phyloP scores from a whole-genome alignment of 2,329 filamentous ascomycete species.

The Talaromyces sp. region DNA sequence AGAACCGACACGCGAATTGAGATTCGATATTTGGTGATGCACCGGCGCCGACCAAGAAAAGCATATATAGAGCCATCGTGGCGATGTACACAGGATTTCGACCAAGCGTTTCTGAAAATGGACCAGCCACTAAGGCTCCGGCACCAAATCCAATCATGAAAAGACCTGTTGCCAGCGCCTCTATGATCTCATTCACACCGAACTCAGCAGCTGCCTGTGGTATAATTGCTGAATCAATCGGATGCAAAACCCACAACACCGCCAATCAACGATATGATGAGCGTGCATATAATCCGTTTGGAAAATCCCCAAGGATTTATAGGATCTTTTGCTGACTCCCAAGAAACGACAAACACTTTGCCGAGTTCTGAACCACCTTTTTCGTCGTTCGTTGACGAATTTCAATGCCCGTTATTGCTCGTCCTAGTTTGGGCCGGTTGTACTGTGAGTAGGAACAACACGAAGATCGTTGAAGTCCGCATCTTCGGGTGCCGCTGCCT shows the following conservation, averaged over 20 bases:
- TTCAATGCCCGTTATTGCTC: slow-evolving; percentile 29
- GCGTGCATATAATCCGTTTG: slow-evolving; percentile 33
- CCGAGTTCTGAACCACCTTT: slow-evolving; percentile 29
- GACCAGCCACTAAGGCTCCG: slow-evolving; percentile 49
- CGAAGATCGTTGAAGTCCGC: slow-evolving; percentile 21
- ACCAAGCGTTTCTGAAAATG: slow-evolving; percentile 49
- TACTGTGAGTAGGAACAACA: slow-evolving; percentile 23
- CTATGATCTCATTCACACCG: slow-evolving; percentile 46
- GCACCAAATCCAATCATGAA: slow-evolving; percentile 50
- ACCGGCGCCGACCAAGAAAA: slow-evolving; percentile 51
- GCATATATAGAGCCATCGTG: slow-evolving; percentile 48
- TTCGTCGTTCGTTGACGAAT: slow-evolving; percentile 24
- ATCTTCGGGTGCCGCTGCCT: slow-evolving; percentile 21
- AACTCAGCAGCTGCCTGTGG: slow-evolving; percentile 42
- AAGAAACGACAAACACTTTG: slow-evolving; percentile 43
- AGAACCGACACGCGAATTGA: slow-evolving; percentile 51
- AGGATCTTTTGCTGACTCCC: slow-evolving; percentile 41
- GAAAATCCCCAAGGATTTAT: slow-evolving; percentile 46
- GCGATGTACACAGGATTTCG: slow-evolving; percentile 51
- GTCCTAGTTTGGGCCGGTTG: slow-evolving; percentile 26
- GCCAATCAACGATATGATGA: slow-evolving; percentile 42
- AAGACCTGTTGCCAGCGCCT: slow-evolving; percentile 46
- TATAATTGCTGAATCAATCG: slow-evolving; percentile 51
- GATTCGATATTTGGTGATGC: slow-evolving; percentile 49
- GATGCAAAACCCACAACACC: slow-evolving; percentile 51